Percentiles rank a stretch among this genome's conserved stretches.
Conservation (phyloP, 768 basidiomycete genomes). For the Mycena filopes region DNA sequence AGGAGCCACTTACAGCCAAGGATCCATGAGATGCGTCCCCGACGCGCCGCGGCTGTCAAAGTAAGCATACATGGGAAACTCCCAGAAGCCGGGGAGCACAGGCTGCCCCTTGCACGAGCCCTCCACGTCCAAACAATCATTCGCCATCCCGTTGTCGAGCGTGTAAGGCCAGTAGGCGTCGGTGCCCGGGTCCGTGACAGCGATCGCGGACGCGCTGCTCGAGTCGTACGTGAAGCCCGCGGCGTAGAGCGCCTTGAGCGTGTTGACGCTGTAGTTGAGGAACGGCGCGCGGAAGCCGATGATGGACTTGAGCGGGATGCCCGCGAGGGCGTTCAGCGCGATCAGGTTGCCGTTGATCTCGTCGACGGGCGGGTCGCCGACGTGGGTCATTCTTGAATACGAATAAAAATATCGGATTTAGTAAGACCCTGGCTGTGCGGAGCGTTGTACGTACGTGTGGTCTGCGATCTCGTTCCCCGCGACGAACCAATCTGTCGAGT, state of each 20-base stretch:
- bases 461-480: slow-evolving; percentile 88
- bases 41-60: slow-evolving; percentile 67
- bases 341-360: slow-evolving; percentile 85
- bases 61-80: slow-evolving; percentile 85
- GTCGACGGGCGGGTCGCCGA: slow-evolving; percentile 66
- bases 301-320: slow-evolving; percentile 74
- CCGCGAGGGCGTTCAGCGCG: slow-evolving; percentile 80
- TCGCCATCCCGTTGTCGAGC: slow-evolving; percentile 82
- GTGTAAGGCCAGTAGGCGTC: slow-evolving; percentile 90
- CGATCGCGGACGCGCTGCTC: slow-evolving; percentile 65
- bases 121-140: slow-evolving; percentile 70
- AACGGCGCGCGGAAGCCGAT: slow-evolving; percentile 83
- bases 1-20: slow-evolving; percentile 49
- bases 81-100: slow-evolving; percentile 83
- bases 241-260: slow-evolving; percentile 63
- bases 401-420: too few species aligned
- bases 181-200: slow-evolving; percentile 71
- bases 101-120: slow-evolving; percentile 76
- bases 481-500: slow-evolving; percentile 46
- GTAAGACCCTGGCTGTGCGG: too few species aligned
- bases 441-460: slow-evolving; percentile 56
- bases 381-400: slow-evolving; percentile 74
- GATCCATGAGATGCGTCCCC: slow-evolving; percentile 83
- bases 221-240: slow-evolving; percentile 81
- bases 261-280: slow-evolving; percentile 73